Percentiles rank a stretch among this genome's conserved stretches.
phyloP scores from a whole-genome alignment of 768 basidiomycete species.

The Paxillus involutus region DNA sequence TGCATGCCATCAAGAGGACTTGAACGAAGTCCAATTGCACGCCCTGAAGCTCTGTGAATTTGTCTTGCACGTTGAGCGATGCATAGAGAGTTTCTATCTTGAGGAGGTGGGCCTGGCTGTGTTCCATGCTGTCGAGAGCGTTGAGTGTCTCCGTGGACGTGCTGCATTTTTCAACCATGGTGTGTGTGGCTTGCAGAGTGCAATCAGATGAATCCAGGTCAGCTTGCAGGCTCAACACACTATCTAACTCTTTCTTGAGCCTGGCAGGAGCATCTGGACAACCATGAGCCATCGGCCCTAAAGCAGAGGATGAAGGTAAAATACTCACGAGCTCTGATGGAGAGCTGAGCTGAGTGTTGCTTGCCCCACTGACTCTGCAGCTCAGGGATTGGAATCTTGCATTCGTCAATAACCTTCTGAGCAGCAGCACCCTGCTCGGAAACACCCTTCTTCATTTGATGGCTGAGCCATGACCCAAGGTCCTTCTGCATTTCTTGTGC shows the following conservation, averaged over 20 bases:
- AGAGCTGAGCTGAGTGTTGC: constrained; percentile 4
- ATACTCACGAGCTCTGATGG: constrained; percentile 1
- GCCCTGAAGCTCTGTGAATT: constrained; percentile 33
- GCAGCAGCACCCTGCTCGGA: constrained; percentile 3
- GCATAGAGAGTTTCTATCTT: constrained; percentile 32
- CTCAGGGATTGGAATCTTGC: background rate
- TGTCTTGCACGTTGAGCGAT: constrained; percentile 32
- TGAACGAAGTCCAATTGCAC: constrained; percentile 25
- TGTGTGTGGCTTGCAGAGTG: constrained; percentile 14
- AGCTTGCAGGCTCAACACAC: constrained; percentile 30
- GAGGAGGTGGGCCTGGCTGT: constrained; percentile 18
- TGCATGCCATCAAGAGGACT: background rate
- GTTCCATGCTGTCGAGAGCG: constrained; percentile 18
- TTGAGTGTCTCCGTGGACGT: constrained; percentile 4
- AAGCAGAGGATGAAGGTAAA: background rate
- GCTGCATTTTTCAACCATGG: constrained; percentile 3
- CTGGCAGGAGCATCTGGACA: constrained; percentile 26
- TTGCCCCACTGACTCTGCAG: constrained; percentile 1
- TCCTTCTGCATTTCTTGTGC: constrained; percentile 23
- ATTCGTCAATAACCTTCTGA: background rate
- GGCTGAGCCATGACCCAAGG: constrained; percentile 34
- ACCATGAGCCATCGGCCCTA: background rate
- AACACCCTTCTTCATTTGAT: constrained; percentile 18
- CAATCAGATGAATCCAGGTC: constrained; percentile 26
- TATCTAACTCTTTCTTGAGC: constrained; percentile 35